Conservation (phyloP, 495 filamentous ascomycete species). For the Xylaria telfairii region DNA sequence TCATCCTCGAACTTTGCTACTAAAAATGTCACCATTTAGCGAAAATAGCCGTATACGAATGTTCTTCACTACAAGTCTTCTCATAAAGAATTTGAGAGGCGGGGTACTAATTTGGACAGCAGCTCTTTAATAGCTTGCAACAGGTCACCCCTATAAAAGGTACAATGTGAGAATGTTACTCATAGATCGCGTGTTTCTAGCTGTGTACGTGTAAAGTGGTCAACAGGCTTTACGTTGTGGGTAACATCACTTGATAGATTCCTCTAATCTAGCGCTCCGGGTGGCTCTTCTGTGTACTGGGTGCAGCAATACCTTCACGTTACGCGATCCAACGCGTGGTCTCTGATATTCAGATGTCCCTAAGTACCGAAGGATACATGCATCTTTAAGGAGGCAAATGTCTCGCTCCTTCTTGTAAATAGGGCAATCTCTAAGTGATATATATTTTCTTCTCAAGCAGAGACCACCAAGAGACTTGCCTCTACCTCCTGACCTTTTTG, state of each 20-base stretch:
- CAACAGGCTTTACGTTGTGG: neutral
- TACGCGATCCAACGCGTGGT: slow-evolving; percentile 27
- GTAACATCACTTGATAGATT: neutral
- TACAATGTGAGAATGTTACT: neutral
- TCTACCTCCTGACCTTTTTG: neutral
- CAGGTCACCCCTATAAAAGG: too few relatives aligned
- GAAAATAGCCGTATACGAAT: neutral
- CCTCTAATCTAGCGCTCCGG: neutral
- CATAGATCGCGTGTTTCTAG: slow-evolving; percentile 5
- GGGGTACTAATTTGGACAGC: neutral
- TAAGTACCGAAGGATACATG: slow-evolving; percentile 7
- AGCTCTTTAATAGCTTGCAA: neutral
- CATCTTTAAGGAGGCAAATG: neutral
- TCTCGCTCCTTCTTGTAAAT: neutral
- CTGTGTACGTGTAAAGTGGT: slow-evolving; percentile 14
- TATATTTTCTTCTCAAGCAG: neutral
- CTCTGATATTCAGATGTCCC: slow-evolving; percentile 7
- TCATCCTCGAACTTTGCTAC: neutral
- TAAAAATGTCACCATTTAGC: neutral
- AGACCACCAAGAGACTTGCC: neutral
- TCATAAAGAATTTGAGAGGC: neutral
- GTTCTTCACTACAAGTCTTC: neutral
- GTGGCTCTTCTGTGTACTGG: neutral
- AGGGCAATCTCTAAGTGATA: slow-evolving; percentile 13
- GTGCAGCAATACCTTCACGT: slow-evolving; percentile 13